Percentiles rank a stretch among this genome's conserved stretches.
phyloP scores from a whole-genome alignment of 129 eudicot species.

The Scalesia atractyloides region DNA sequence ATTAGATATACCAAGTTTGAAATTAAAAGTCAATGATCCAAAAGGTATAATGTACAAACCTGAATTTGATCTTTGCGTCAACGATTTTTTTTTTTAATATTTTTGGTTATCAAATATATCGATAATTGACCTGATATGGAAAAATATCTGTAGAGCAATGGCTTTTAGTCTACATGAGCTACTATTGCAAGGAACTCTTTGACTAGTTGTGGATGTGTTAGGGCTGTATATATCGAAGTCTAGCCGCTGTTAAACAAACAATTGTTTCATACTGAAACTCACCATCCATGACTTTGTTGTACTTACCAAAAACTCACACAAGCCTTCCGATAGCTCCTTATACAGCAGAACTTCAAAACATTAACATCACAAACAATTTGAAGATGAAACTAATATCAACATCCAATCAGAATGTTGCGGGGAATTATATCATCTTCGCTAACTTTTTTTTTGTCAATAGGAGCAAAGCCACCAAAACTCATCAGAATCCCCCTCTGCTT shows the following conservation, averaged over 20 bases:
- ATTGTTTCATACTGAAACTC: background rate
- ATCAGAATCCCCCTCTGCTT: conserved; percentile 90
- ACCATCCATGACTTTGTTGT: too few relatives aligned
- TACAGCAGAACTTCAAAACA: too few relatives aligned
- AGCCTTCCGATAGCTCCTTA: too few relatives aligned
- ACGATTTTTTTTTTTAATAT: conserved; percentile 38
- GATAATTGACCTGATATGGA: conserved; percentile 67
- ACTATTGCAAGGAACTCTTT: conserved; percentile 65
- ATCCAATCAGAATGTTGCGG: too few relatives aligned
- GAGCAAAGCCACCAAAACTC: conserved; percentile 98
- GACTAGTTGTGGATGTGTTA: conserved; percentile 62
- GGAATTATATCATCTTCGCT: conserved; percentile 88
- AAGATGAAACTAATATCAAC: too few relatives aligned
- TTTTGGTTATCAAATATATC: conserved; percentile 66
- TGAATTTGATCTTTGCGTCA: conserved; percentile 66
- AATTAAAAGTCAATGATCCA: background rate
- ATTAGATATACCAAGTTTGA: background rate
- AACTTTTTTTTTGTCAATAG: conserved; percentile 80
- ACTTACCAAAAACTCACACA: too few relatives aligned
- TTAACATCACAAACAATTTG: too few relatives aligned
- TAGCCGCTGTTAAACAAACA: conserved; percentile 38
- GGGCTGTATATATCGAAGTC: conserved; percentile 82
- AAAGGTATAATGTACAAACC: conserved; percentile 48
- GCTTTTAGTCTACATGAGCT: conserved; percentile 48
- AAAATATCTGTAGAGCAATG: conserved; percentile 62